Base-by-base conservation (phyloP, 2,329 filamentous ascomycete species). In the Talaromyces atroroseus region DNA sequence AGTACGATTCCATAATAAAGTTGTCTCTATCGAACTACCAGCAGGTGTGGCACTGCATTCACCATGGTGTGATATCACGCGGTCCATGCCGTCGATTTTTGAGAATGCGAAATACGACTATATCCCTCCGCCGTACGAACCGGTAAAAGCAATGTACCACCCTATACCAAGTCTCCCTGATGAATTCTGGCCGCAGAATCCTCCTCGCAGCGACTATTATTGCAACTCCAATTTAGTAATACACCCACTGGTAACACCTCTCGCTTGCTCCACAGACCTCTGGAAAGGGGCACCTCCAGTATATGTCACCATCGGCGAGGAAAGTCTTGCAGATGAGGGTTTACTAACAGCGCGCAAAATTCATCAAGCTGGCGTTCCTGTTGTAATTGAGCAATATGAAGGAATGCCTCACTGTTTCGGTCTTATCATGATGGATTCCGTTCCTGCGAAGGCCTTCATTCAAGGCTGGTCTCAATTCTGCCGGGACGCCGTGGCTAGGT, bases 401-500 rank as follows among this genome's bases (percentile, higher is more conserved):
- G 75, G 74, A 10, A 75, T 76, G 71, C 75, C 75, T 10, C 75
- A 78, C 58, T 76, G 74, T 50, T 76, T 90, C 66, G 82, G 80
- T 0, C 64, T 84, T 60, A 60, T 89, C 1, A 71, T 89, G 55
- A 70, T 76, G 1, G 70, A 72, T 4, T 67, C 78, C 2, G 66
- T 75, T 1, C 76, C 72, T 29, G 72, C 79, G 2, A 72, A 66
- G 61, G 76, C 79, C 49, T 87, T 83, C 63, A 79, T 83, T 57
- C 68, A 77, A 14, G 72, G 74, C 2, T 83, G 84, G 80, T 72
- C 80, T 0, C 70, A 67, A 1, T 90, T 90, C 54, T 72, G 70
- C 50, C 64, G 63, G 0, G 66, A 71, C 59, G 71, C 67, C 5
- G 67, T 64, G 5, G 62, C 66, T 0, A 71, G 65, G 24, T 29